A percentile compares a stretch with the other conserved stretches of the same genome.
phyloP scores from a whole-genome alignment of 2,329 filamentous ascomycete species.

The Thelonectria rubi region DNA sequence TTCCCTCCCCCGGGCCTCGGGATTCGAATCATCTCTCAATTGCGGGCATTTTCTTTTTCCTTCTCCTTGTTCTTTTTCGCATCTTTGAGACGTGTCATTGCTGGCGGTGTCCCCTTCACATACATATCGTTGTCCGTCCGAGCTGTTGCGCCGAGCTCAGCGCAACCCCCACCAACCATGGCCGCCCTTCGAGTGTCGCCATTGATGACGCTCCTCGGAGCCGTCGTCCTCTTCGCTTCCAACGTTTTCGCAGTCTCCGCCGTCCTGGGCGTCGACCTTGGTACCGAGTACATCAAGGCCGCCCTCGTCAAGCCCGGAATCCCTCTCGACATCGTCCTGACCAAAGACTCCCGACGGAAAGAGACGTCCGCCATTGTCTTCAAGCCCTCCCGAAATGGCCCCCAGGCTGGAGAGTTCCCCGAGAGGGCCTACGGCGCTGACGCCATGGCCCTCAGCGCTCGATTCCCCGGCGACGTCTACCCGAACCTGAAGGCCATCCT shows the following conservation, averaged over 20 bases:
- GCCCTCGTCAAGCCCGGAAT: conserved; percentile 95
- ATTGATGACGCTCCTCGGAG: conserved; percentile 51
- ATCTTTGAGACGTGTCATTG: conserved; percentile 26
- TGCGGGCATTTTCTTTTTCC: not conserved
- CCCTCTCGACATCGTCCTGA: conserved; percentile 96
- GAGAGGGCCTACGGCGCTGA: conserved; percentile 93
- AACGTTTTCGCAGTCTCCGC: conserved; percentile 69
- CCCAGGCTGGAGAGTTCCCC: conserved; percentile 74
- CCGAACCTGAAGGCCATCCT: conserved; percentile 91
- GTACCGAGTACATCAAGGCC: conserved; percentile 97
- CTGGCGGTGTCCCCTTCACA: conserved; percentile 25
- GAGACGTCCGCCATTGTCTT: conserved; percentile 91
- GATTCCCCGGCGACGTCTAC: conserved; percentile 94
- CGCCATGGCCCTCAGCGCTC: conserved; percentile 83
- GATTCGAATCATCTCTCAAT: conserved; percentile 2
- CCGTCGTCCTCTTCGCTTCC: conserved; percentile 48
- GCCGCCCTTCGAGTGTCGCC: conserved; percentile 47
- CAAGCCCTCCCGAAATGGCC: conserved; percentile 78
- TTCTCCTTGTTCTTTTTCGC: conserved; percentile 10
- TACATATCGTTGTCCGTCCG: conserved; percentile 14
- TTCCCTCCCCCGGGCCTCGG: conserved; percentile 21
- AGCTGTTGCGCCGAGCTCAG: conserved; percentile 35
- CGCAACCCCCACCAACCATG: conserved; percentile 47
- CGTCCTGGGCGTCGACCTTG: conserved; percentile 91
- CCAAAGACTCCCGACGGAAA: conserved; percentile 97